A percentile compares a stretch with the other conserved stretches of the same genome.
Evolutionary conservation across 2,329 filamentous ascomycete species (phyloP).

Genomic region (Arthroderma uncinatum): DNA sequence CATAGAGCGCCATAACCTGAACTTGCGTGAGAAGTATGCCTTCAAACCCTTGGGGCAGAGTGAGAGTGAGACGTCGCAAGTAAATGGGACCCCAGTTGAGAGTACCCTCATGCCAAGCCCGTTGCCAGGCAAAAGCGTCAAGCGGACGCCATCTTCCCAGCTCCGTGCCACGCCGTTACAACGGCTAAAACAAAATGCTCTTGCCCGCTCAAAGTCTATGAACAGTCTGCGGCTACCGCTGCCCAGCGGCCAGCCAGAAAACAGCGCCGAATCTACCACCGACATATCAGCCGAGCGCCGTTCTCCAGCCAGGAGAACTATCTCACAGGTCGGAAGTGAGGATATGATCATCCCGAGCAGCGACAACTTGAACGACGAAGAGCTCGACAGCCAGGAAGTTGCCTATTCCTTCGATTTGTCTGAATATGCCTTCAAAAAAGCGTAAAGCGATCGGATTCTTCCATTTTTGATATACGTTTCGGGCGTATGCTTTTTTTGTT

Average conservation of each 20-base stretch:
- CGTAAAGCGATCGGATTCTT: not conserved
- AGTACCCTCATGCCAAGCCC: not conserved
- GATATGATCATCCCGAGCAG: slow-evolving; percentile 43
- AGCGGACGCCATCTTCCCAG: not conserved
- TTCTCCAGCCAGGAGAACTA: not conserved
- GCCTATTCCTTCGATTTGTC: slow-evolving; percentile 10
- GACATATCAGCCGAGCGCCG: not conserved
- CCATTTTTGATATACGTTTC: not conserved
- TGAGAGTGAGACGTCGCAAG: not conserved
- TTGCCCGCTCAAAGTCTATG: slow-evolving; percentile 29
- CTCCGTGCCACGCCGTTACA: slow-evolving; percentile 32
- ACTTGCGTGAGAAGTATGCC: not conserved
- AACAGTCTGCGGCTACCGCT: slow-evolving; percentile 16
- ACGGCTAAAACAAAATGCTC: slow-evolving; percentile 31
- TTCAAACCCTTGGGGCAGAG: not conserved
- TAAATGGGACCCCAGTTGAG: too few relatives aligned
- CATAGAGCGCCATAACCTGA: slow-evolving; percentile 1
- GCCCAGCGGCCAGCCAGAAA: not conserved
- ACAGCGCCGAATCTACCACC: not conserved
- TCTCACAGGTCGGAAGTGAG: slow-evolving; percentile 36
- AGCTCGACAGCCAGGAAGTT: slow-evolving; percentile 8
- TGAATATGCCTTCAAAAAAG: slow-evolving; percentile 9
- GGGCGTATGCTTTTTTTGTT: not conserved
- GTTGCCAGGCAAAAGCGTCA: not conserved
- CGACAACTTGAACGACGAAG: slow-evolving; percentile 31